Conservation (phyloP, 495 filamentous ascomycete species). For the Mytilinidion resinicola region DNA sequence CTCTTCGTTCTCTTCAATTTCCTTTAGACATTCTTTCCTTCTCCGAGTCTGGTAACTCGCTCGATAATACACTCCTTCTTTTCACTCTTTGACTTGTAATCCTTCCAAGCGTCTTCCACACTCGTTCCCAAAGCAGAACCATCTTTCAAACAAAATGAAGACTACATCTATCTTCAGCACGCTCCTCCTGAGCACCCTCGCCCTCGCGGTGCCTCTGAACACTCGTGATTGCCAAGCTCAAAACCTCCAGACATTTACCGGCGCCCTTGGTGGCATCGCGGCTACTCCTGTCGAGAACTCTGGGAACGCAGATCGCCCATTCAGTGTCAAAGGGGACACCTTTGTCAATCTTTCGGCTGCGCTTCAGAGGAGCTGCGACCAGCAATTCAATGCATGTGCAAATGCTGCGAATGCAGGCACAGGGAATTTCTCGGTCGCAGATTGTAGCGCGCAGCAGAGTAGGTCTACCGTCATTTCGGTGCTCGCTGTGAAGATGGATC, state of each 20-base stretch:
- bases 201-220: conserved; percentile 6
- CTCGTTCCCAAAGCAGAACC: neutral
- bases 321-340: conserved; percentile 26
- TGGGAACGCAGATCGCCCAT: conserved; percentile 21
- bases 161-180: conserved; percentile 16
- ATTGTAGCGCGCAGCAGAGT: conserved; percentile 17
- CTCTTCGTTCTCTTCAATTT: neutral
- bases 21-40: conserved; percentile 7
- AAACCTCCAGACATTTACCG: conserved; percentile 27
- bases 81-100: neutral
- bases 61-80: conserved; percentile 2
- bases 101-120: neutral
- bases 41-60: conserved; percentile 27
- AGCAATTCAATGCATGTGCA: conserved; percentile 29
- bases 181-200: conserved; percentile 1
- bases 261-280: conserved; percentile 21
- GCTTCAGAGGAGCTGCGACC: conserved; percentile 24
- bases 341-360: conserved; percentile 27
- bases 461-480: neutral
- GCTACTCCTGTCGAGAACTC: conserved; percentile 23
- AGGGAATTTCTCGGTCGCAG: conserved; percentile 13
- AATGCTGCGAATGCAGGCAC: conserved; percentile 24
- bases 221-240: neutral
- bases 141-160: conserved; percentile 19
- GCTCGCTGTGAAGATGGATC: too few relatives aligned